phyloP scores from a whole-genome alignment of 306 rosid genomes.

The Vigna angularis region DNA sequence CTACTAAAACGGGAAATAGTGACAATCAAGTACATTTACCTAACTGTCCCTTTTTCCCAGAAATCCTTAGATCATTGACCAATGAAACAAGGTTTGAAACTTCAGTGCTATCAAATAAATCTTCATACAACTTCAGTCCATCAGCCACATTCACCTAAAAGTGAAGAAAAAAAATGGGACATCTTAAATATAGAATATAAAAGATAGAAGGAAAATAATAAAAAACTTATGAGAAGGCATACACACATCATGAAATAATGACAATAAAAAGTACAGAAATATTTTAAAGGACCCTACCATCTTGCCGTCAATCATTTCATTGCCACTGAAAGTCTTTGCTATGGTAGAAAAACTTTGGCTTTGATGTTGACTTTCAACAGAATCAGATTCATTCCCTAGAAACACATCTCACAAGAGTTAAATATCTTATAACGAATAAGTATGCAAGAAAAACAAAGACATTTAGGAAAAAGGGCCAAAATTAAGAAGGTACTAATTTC shows the following conservation, averaged over 20 bases:
- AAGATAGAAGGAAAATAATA: constrained; percentile 18
- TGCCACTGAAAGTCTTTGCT: constrained; percentile 71
- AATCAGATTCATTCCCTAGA: constrained; percentile 64
- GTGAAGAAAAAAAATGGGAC: constrained; percentile 24
- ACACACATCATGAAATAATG: constrained; percentile 22
- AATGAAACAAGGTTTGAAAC: constrained; percentile 69
- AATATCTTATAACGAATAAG: constrained; percentile 11
- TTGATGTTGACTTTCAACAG: constrained; percentile 55
- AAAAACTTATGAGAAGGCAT: not conserved
- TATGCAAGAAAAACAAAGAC: not conserved
- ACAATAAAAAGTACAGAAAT: constrained; percentile 19
- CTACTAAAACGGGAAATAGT: constrained; percentile 10
- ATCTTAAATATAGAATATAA: constrained; percentile 27
- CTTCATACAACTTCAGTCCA: constrained; percentile 81
- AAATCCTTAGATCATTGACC: constrained; percentile 73
- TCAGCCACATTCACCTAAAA: constrained; percentile 80
- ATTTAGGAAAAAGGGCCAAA: not conserved
- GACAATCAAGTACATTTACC: constrained; percentile 56
- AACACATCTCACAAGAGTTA: constrained; percentile 31
- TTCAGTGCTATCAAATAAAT: constrained; percentile 59
- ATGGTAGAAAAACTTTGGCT: constrained; percentile 49
- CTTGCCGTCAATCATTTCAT: constrained; percentile 77
- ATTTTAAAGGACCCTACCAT: constrained; percentile 58
- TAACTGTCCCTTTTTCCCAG: constrained; percentile 79
- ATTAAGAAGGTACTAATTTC: not conserved